Evolutionary conservation across 352 stramenopile species (phyloP).

Genomic region (Pythium sukuiense): DNA sequence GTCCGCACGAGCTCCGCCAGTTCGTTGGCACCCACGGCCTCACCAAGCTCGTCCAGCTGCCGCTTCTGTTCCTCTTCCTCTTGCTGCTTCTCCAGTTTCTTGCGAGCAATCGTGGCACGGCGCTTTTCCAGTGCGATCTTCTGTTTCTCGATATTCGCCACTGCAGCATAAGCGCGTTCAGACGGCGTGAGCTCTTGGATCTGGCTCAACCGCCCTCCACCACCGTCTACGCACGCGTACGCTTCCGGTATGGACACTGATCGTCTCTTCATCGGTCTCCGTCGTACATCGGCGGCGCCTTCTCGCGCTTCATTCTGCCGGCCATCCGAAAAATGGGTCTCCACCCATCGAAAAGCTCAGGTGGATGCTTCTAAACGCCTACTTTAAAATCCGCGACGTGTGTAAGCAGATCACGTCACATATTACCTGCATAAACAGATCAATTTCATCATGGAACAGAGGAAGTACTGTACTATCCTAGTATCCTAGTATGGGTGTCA

Average conservation of each 20-base stretch:
- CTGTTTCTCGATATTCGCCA: neutral
- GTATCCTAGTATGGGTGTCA: no score
- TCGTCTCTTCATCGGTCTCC: neutral
- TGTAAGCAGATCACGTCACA: neutral
- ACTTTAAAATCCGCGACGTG: neutral
- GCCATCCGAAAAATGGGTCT: neutral
- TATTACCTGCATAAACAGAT: neutral
- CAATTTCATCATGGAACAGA: no score
- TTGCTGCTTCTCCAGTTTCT: constrained; percentile 6
- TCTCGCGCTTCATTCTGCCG: neutral
- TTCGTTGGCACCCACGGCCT: neutral
- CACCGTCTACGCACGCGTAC: no score
- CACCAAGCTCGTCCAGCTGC: neutral
- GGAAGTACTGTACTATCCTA: no score
- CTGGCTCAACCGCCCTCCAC: no score
- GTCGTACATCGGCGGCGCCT: neutral
- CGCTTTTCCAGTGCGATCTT: constrained; percentile 3
- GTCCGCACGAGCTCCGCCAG: neutral
- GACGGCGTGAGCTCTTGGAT: no score
- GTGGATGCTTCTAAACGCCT: no score
- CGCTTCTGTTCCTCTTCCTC: constrained; percentile 6
- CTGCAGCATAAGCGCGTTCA: neutral
- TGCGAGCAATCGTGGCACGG: neutral
- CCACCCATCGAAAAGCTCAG: no score
- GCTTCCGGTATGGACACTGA: no score